phyloP scores from a whole-genome alignment of 225 moss, liverwort and hornwort genomes.

The Marchantia polymorpha region DNA sequence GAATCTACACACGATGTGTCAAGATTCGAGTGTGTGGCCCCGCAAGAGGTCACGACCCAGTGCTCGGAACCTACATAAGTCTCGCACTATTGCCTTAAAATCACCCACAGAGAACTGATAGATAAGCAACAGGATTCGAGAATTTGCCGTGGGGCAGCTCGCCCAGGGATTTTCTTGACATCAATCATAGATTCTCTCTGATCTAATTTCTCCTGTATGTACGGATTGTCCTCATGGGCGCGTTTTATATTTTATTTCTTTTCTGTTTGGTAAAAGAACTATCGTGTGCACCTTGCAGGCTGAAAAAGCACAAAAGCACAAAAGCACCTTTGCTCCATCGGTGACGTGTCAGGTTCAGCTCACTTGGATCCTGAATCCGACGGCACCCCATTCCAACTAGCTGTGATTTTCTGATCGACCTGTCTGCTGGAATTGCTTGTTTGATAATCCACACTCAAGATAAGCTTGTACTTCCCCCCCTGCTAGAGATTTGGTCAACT shows the following conservation, averaged over 20 bases:
- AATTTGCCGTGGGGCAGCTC: conserved; percentile 4
- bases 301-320: conserved; percentile 9
- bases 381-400: not conserved
- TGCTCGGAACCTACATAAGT: not conserved
- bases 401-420: conserved; percentile 16
- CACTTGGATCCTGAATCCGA: conserved; percentile 2
- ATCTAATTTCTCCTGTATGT: conserved; percentile 18
- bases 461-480: conserved; percentile 16
- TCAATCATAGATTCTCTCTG: conserved; percentile 26
- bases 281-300: conserved; percentile 4
- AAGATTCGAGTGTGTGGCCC: conserved; percentile 11
- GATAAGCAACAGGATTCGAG: not conserved
- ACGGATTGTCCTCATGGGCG: not conserved
- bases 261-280: not conserved
- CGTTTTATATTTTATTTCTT: not conserved
- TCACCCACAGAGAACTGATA: conserved; percentile 11
- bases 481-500: conserved; percentile 17
- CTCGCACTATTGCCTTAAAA: not conserved
- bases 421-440: conserved; percentile 23
- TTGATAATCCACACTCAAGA: conserved; percentile 4
- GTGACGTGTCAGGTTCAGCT: conserved; percentile 10
- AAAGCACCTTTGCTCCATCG: not conserved
- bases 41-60: not conserved
- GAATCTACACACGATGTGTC: conserved; percentile 14
- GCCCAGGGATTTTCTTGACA: conserved; percentile 14